Evolutionary conservation across 2,329 filamentous ascomycete species (phyloP).

Genomic region (Hymenoscyphus linearis): DNA sequence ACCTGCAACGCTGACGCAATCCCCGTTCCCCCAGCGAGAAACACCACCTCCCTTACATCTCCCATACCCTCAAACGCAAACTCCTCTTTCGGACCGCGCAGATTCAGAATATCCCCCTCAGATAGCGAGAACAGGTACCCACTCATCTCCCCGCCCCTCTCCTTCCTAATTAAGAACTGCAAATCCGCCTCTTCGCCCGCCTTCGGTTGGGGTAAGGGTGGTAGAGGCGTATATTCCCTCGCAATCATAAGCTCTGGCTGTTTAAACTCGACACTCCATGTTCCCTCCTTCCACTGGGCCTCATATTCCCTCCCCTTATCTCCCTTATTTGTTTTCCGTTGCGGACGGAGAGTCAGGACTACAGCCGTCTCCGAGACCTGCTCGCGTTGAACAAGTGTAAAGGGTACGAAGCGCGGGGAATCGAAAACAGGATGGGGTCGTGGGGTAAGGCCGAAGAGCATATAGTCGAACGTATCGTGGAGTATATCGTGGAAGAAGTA

Average conservation of each 20-base stretch:
- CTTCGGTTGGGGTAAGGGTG: slow-evolving; percentile 36
- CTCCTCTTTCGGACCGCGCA: slow-evolving; percentile 74
- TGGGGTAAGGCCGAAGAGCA: not conserved
- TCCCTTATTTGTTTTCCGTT: not conserved
- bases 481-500: too few relatives aligned
- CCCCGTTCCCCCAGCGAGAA: slow-evolving; percentile 88
- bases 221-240: slow-evolving; percentile 84
- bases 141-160: slow-evolving; percentile 79
- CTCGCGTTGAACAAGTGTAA: slow-evolving; percentile 1
- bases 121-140: slow-evolving; percentile 66
- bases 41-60: slow-evolving; percentile 54
- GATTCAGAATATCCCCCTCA: slow-evolving; percentile 59
- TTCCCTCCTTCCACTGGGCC: slow-evolving; percentile 53
- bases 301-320: slow-evolving; percentile 33
- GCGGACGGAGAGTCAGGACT: slow-evolving; percentile 58
- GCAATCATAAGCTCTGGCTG: slow-evolving; percentile 93
- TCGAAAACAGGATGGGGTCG: not conserved
- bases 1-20: slow-evolving; percentile 86
- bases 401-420: not conserved
- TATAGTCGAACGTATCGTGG: not conserved
- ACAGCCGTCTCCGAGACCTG: slow-evolving; percentile 45
- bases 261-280: slow-evolving; percentile 90
- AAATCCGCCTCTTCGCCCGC: slow-evolving; percentile 38
- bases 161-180: slow-evolving; percentile 71
- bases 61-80: slow-evolving; percentile 51